A percentile compares a stretch with the other conserved stretches of the same genome.
These are phyloP conservation scores for Barnettozyma sucrosica DNA, from an alignment of 805 yeast species.

Conservation along the genomic window DNA sequence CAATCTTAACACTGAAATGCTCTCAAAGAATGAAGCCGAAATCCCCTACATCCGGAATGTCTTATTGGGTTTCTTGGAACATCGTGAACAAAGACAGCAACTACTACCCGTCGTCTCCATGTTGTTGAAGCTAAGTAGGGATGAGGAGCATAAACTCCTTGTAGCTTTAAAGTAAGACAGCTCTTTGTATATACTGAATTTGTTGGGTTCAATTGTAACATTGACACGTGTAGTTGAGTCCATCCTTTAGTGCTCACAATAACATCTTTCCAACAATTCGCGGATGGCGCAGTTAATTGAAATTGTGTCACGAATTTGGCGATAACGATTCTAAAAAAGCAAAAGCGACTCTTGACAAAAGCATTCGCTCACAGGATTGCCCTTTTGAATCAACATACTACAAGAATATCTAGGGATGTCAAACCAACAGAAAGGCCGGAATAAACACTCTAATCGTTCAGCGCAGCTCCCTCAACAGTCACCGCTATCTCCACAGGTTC, in stretches of 20 bases:
- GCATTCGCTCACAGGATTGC: not conserved
- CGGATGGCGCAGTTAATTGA: not conserved
- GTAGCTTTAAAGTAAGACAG: conserved; percentile 19
- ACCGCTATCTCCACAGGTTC: not conserved
- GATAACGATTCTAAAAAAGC: not conserved
- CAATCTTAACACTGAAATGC: conserved; percentile 12
- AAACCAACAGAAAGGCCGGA: not conserved
- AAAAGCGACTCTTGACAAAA: not conserved
- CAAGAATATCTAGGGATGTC: not conserved
- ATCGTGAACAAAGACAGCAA: conserved; percentile 83
- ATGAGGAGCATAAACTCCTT: conserved; percentile 71
- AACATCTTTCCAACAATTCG: not conserved
- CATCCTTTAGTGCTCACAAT: not conserved
- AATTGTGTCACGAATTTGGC: not conserved
- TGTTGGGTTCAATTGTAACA: not conserved
- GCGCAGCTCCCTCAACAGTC: not conserved
- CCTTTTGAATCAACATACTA: not conserved
- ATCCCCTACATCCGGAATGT: conserved; percentile 85
- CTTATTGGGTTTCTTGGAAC: conserved; percentile 84
- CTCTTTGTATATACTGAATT: not conserved
- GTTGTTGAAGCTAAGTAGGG: conserved; percentile 58
- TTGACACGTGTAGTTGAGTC: not conserved
- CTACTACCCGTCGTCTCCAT: conserved; percentile 81
- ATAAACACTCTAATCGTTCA: not conserved
- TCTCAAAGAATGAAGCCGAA: conserved; percentile 22